Conservation (phyloP, 106 monocot genomes). For the Amphibolis antarctica region DNA sequence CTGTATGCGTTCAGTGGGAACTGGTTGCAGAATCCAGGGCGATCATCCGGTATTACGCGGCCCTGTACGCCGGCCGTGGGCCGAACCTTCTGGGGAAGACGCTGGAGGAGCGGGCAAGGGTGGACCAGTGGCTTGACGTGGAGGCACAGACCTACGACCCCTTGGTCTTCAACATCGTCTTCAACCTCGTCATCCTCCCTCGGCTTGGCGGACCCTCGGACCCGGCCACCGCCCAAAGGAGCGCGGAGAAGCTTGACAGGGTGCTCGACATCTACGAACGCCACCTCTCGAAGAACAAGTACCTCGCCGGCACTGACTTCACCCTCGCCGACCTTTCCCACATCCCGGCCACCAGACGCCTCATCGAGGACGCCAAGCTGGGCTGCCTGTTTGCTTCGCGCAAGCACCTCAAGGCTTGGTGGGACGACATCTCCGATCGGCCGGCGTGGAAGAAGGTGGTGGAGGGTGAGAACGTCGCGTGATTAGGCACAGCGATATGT, state of each 20-base stretch:
- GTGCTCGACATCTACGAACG: conserved; percentile 28
- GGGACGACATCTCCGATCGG: conserved; percentile 27
- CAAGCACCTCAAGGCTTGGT: conserved; percentile 34
- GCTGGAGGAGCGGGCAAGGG: conserved; percentile 21
- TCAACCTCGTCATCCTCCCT: conserved; percentile 29
- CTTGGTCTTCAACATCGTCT: conserved; percentile 20
- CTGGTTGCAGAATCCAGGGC: conserved; percentile 26
- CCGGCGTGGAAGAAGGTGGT: conserved; percentile 26
- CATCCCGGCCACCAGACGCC: conserved; percentile 14
- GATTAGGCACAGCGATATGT: too few relatives aligned
- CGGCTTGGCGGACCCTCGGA: conserved; percentile 9
- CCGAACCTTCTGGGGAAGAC: conserved; percentile 22
- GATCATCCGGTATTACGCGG: conserved; percentile 27
- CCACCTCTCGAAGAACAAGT: conserved; percentile 25
- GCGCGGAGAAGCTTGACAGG: conserved; percentile 17
- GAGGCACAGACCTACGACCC: conserved; percentile 38
- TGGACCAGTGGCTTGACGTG: conserved; percentile 38
- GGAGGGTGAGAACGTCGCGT: too few relatives aligned
- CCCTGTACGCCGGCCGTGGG: conserved; percentile 16
- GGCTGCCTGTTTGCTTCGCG: conserved; percentile 3
- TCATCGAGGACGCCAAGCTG: conserved; percentile 6
- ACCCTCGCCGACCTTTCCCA: conserved; percentile 21
- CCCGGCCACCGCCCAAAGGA: not conserved
- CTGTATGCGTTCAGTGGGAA: too few relatives aligned
- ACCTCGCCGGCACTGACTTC: conserved; percentile 31